These are phyloP conservation scores for Babesia gibsoni DNA, from an alignment of 169 alveolate genomes.

Conservation along the genomic window DNA sequence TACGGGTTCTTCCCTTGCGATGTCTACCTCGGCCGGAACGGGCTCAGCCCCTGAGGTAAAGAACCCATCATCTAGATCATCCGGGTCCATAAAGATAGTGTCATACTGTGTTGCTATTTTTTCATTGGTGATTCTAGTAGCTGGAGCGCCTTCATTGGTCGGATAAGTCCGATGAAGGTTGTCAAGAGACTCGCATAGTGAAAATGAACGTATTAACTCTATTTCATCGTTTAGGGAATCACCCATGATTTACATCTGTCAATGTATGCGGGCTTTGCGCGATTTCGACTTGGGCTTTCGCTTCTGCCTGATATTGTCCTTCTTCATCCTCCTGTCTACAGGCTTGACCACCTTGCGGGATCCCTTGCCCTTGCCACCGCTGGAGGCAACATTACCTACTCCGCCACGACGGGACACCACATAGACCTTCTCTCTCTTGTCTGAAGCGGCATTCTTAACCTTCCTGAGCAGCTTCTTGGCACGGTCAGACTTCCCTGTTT, in stretches of 20 bases:
- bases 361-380: conserved; percentile 76
- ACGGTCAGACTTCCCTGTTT: conserved; percentile 15
- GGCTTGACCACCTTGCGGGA: conserved; percentile 79
- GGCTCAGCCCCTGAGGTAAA: not conserved
- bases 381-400: conserved; percentile 66
- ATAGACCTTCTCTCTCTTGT: conserved; percentile 72
- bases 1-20: not conserved
- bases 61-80: not conserved
- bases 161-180: not conserved
- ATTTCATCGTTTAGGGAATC: conserved; percentile 10
- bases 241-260: not conserved
- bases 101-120: not conserved
- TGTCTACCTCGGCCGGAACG: too few relatives aligned
- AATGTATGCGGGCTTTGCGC: conserved; percentile 45
- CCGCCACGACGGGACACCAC: conserved; percentile 84
- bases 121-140: not conserved
- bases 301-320: conserved; percentile 88
- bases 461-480: conserved; percentile 48
- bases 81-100: not conserved
- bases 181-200: conserved; percentile 33
- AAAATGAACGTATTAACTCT: conserved; percentile 20
- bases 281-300: conserved; percentile 68
- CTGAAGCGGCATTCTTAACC: conserved; percentile 35
- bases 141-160: not conserved
- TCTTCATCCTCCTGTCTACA: conserved; percentile 95